A percentile compares a stretch with the other conserved stretches of the same genome.
phyloP scores from a whole-genome alignment of 352 stramenopile genomes.

The Globisporangium orthogonon region DNA sequence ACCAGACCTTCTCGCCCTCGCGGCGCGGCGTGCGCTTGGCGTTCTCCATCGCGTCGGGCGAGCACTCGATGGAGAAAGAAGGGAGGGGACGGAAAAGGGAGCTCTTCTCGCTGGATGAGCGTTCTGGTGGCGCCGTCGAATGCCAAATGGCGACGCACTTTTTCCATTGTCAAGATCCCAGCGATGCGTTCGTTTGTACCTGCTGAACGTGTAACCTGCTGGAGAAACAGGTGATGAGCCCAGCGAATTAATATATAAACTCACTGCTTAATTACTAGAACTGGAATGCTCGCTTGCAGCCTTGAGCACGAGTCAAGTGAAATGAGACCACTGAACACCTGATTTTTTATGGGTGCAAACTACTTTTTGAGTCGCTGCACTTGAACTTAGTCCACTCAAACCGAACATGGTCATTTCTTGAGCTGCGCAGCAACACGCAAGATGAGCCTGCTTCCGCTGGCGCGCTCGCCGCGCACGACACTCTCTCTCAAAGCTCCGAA shows the following conservation, averaged over 20 bases:
- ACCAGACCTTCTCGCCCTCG: constrained; percentile 87
- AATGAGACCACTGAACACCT: neutral
- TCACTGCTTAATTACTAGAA: no score
- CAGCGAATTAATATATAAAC: no score
- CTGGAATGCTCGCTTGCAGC: no score
- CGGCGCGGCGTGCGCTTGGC: constrained; percentile 51
- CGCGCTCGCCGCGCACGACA: neutral
- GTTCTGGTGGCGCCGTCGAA: no score
- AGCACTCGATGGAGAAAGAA: neutral
- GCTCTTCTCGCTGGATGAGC: neutral
- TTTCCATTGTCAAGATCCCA: no score
- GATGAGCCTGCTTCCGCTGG: neutral
- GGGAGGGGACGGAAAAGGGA: no score
- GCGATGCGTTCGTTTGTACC: no score
- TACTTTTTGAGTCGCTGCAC: neutral
- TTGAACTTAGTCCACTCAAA: neutral
- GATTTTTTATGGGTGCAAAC: neutral
- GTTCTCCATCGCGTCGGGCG: constrained; percentile 11
- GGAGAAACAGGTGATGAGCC: no score
- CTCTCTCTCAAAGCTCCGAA: neutral
- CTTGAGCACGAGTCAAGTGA: no score
- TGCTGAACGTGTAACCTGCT: no score
- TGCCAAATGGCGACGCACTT: no score
- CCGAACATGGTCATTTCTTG: neutral
- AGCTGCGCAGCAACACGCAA: neutral